A percentile compares a stretch with the other conserved stretches of the same genome.
phyloP scores from a whole-genome alignment of 495 filamentous ascomycete species.

The Penicillium chermesinum region DNA sequence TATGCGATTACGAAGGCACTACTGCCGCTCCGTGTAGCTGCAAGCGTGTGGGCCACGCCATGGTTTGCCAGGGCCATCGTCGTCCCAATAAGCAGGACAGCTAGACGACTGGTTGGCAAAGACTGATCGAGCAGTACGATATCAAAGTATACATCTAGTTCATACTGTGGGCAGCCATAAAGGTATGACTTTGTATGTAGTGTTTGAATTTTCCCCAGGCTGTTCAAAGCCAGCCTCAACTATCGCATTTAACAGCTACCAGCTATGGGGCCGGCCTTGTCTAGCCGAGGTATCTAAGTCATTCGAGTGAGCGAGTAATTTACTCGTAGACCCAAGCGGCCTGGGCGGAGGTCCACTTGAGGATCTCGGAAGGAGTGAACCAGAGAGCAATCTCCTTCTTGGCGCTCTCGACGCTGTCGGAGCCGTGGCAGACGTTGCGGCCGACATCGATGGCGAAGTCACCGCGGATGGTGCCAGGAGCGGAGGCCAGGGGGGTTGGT shows the following conservation, averaged over 20 bases:
- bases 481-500: constrained; percentile 94
- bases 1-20: constrained; percentile 84
- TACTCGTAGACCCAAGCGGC: constrained; percentile 94
- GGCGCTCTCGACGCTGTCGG: constrained; percentile 95
- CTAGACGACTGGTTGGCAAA: constrained; percentile 37
- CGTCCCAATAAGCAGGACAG: constrained; percentile 36
- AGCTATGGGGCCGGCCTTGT: neutral
- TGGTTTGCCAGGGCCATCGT: constrained; percentile 80
- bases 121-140: constrained; percentile 15
- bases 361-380: constrained; percentile 82
- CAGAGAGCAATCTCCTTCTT: constrained; percentile 99
- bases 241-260: constrained; percentile 11
- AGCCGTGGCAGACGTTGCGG: constrained; percentile 99
- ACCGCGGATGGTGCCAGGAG: constrained; percentile 95
- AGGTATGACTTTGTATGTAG: constrained; percentile 19
- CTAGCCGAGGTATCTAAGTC: constrained; percentile 5
- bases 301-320: constrained; percentile 26
- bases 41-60: constrained; percentile 83
- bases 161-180: constrained; percentile 6
- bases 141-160: constrained; percentile 3
- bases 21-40: constrained; percentile 65
- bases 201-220: constrained; percentile 26
- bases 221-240: constrained; percentile 18
- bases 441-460: constrained; percentile 80
- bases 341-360: constrained; percentile 72